Base-by-base conservation (phyloP, 805 yeast species). In the Brettanomyces sp. region DNA sequence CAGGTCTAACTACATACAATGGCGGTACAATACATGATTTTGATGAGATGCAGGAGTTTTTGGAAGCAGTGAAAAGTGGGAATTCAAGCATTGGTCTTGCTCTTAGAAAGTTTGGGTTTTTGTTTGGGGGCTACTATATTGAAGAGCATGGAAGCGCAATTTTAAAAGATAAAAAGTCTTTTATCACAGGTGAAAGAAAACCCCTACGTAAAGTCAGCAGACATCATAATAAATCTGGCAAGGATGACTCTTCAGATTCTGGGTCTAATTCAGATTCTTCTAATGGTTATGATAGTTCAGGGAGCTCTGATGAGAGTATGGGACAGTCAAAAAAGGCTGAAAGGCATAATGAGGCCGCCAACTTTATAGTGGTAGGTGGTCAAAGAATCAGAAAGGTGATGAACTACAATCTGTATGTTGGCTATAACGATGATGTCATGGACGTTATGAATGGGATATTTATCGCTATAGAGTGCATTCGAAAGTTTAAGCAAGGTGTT, bases 11-110 rank as follows among this genome's bases (percentile, higher is more conserved):
- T 23, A 73, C 78, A 18, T 73, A 76, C 3, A 61, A 66, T 37
- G 86, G 86, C 12, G 86, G 87, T 6, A 77, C 85, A 0, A 63
- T 79, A 14, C 74, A 72, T 40, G 63, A 69, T 22, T 69, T 71
- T 43, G 71, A 66, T 14, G 86, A 80, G 47, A 52, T 80, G 18
- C 71, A 64, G 43, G 64, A 45, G 45, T 63, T 65, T 36, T 50
- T 66, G 42, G 62, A 56, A 4, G 56, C 63, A 37, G 57, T 60
- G 25, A 50, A 57, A 30, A 51, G 62, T 37, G 43, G 54, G 7
- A 47, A 43, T 43, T 53, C 57, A 11, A 47, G 47, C 14, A 52
- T 56, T 9, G 63, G 60, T 1, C 14, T 40, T 18, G 53, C 56
- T 11, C 48, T 61, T 44, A 46, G 53, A 9, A 51, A 52, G 25